Evolutionary conservation across 2,329 filamentous ascomycete species (phyloP), one percentile per base, ranked within the genome.

Genomic region (Penicillium oxalicum): DNA sequence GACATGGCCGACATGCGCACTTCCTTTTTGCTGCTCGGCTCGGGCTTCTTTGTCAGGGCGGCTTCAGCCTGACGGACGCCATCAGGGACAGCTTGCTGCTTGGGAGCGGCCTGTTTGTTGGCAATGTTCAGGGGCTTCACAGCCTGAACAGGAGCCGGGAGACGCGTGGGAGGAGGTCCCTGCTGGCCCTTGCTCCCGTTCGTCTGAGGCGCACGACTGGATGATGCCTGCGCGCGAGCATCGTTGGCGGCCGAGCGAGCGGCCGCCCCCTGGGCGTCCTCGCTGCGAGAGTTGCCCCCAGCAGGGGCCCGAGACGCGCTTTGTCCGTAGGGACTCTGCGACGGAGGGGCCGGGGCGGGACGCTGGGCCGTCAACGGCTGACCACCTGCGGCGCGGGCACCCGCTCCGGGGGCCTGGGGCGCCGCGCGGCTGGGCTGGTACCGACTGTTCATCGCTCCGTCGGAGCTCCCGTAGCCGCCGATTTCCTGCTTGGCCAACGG

Each of bases 1-100:
- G 88, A 88, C 93, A 98, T 97, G 60, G 88, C 94, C 34, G 91
- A 97, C 90, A 98, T 96, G 65, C 93, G 89, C 42, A 93, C 89
- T 71, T 96, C 93, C 72, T 95, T 91, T 70, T 88, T 84, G 53
- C 88, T 84, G 53, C 88, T 84, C 61, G 90, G 83, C 28, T 83
- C 70, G 3, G 84, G 70, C 26, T 95, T 93, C 62, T 91, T 85
- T 12, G 87, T 91, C 48, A 97, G 79, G 8, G 90, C 90, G 45
- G 86, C 86, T 69, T 97, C 91, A 4, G 91, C 91, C 61, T 91
- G 88, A 74, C 93, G 94, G 58, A 95, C 82, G 28, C 85, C 79
- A 63, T 93, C 88, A 49, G 72, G 56, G 40, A 65, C 60, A 35
- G 51, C 59, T 57, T 74, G 59, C 39, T 40, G 42, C 74, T 78